A percentile compares a stretch with the other conserved stretches of the same genome.
Evolutionary conservation across 225 moss, liverwort and hornwort genomes (phyloP).

Genomic region (Thuidium tamariscinum): DNA sequence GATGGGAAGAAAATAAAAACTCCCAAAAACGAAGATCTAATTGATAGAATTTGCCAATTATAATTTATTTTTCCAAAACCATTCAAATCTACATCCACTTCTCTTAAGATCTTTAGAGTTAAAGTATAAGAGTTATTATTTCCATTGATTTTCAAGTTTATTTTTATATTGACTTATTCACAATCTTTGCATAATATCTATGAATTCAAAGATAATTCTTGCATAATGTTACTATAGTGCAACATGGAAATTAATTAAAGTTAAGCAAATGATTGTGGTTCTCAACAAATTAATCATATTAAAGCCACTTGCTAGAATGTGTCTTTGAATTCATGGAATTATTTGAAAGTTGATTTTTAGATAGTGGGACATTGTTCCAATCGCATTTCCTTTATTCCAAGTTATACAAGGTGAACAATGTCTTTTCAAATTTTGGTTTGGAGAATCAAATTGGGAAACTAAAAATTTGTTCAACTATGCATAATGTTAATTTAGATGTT

Average conservation of each 20-base stretch:
- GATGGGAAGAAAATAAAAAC: fast-evolving
- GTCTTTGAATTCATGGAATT: background rate
- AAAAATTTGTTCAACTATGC: background rate
- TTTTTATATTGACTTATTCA: no score
- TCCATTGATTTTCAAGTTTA: background rate
- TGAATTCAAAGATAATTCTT: background rate
- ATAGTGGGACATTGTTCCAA: fast-evolving
- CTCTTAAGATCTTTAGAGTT: fast-evolving
- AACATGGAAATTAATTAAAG: background rate
- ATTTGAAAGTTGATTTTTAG: background rate
- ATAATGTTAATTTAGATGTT: background rate
- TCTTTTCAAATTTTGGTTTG: background rate
- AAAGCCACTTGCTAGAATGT: background rate
- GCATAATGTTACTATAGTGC: background rate
- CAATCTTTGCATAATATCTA: fast-evolving
- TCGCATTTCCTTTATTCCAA: background rate
- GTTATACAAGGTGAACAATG: background rate
- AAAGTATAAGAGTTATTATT: background rate
- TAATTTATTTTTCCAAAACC: background rate
- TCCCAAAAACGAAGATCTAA: background rate
- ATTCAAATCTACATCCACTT: background rate
- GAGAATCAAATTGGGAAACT: background rate
- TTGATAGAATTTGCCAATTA: background rate
- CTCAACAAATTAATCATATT: background rate
- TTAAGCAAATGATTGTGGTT: no score